Percentiles rank a stretch among this genome's conserved stretches.
Conservation (phyloP, 2,329 filamentous ascomycete genomes). For the Ophiostoma triangulosporum region DNA sequence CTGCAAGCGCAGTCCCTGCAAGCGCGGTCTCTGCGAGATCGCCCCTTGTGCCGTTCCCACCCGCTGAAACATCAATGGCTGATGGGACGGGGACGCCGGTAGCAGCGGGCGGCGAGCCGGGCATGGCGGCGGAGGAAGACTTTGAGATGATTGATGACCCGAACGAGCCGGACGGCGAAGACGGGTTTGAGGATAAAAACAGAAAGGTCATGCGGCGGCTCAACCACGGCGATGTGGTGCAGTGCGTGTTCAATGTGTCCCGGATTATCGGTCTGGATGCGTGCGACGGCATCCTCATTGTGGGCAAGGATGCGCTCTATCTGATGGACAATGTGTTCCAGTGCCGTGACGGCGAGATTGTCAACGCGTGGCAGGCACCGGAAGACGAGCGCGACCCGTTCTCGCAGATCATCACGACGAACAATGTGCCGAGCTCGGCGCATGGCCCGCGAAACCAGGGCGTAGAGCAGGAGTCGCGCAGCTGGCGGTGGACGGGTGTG, state of each 20-base stretch:
- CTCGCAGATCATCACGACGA: conserved; percentile 72
- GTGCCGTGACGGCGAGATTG: conserved; percentile 85
- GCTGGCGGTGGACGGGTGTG: conserved; percentile 90
- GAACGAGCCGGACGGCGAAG: conserved; percentile 61
- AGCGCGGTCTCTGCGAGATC: background rate
- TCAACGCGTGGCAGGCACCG: conserved; percentile 90
- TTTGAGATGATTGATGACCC: conserved; percentile 95
- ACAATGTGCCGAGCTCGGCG: conserved; percentile 24
- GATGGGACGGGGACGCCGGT: background rate
- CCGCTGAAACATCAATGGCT: background rate
- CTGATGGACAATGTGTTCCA: conserved; percentile 96
- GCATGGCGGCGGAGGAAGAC: conserved; percentile 52
- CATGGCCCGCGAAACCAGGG: conserved; percentile 28
- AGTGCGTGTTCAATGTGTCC: conserved; percentile 90
- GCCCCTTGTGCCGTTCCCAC: background rate
- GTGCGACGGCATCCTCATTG: conserved; percentile 81
- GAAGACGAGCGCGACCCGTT: conserved; percentile 88
- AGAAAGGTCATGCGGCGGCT: conserved; percentile 92
- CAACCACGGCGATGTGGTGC: conserved; percentile 79
- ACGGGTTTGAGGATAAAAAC: conserved; percentile 92
- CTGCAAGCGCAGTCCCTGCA: background rate
- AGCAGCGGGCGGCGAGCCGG: background rate
- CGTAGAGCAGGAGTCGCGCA: conserved; percentile 66
- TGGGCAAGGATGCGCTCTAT: conserved; percentile 85
- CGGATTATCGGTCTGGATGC: conserved; percentile 88